Base-by-base conservation (phyloP, 139 green algal genomes). In the Pleodorina starrii region DNA sequence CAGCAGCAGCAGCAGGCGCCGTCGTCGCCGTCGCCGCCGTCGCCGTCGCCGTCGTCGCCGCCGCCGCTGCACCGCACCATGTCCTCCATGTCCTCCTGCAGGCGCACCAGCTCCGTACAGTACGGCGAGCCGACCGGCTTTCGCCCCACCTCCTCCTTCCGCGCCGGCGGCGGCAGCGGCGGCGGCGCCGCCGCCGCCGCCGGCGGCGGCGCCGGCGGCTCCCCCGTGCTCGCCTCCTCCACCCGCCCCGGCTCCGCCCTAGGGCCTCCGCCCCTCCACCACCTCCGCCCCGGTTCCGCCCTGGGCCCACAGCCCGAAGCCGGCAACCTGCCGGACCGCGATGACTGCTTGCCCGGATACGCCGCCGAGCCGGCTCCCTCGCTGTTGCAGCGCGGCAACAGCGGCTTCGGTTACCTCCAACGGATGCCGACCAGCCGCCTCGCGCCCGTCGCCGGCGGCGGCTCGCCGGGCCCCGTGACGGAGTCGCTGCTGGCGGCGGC, bases 341-440 rank as follows among this genome's bases (percentile, higher is more conserved):
- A 32, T 48, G 76, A 36, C 16, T 59, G 76, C 72, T 35, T 80
- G 40, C 72, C 72, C 11, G 72, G 72, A 1, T 77, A 77, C 69
- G 69, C 69, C 25, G 69, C 69, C 1, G 72, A 35, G 12, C 72
- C 25, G n/a, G n/a, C n/a, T n/a, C n/a, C n/a, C n/a, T n/a, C n/a
- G 4, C 68, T 46, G 17, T 29, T 23, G 14, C 68, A 76, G 17
- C 68, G 6, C 32, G 46, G 36, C 68, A 76, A 32, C 68, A 76
- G 1, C 32, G 29, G 35, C 10, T 36, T 73, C 12, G 16, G 63
- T 35, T 73, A n/a, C 57, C 48, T 57, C 11, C 48, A 57, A 12
- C 10, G 48, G 48, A 57, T 12, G 17, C 57, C 19, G 57, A 68
- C 57, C 57, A 68, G 57, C 19, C 12, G 57, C 14, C 12, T 57